phyloP scores from a whole-genome alignment of 192 early-diverging fungal species.

The Linderina pennispora region DNA sequence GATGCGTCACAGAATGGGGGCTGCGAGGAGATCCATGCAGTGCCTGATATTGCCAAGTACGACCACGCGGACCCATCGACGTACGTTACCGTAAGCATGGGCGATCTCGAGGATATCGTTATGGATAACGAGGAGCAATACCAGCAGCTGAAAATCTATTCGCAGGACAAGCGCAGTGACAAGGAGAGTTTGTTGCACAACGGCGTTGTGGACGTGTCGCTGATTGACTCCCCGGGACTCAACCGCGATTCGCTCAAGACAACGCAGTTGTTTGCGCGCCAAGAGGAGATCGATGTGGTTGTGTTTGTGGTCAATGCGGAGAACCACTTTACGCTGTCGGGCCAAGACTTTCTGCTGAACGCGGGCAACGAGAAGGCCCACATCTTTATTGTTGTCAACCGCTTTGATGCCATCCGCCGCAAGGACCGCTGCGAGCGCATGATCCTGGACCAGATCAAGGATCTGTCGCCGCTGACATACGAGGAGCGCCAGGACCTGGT shows the following conservation, averaged over 20 bases:
- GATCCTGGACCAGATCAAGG: conserved; percentile 94
- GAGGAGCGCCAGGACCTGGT: conserved; percentile 86
- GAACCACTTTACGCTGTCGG: conserved; percentile 98
- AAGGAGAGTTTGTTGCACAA: conserved; percentile 83
- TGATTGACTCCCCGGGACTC: conserved; percentile 98
- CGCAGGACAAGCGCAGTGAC: conserved; percentile 41
- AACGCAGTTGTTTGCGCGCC: conserved; percentile 91
- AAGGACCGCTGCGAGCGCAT: conserved; percentile 91
- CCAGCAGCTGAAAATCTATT: conserved; percentile 91
- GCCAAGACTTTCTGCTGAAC: conserved; percentile 91
- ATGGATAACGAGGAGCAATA: conserved; percentile 78
- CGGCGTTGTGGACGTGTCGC: conserved; percentile 90
- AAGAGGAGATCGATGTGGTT: conserved; percentile 98
- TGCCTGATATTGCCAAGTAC: conserved; percentile 64
- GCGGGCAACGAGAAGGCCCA: conserved; percentile 98
- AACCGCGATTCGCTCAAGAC: conserved; percentile 99
- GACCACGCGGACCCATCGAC: conserved; percentile 64
- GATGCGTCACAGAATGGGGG: conserved; percentile 87
- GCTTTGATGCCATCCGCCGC: conserved; percentile 90
- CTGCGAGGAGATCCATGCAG: conserved; percentile 90
- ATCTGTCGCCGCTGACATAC: conserved; percentile 91
- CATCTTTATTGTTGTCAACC: conserved; percentile 98
- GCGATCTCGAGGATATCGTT: conserved; percentile 72
- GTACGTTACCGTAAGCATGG: conserved; percentile 61
- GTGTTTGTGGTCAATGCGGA: conserved; percentile 99